Conservation (phyloP, 768 basidiomycete genomes). For the Multifurca ochricompacta region DNA sequence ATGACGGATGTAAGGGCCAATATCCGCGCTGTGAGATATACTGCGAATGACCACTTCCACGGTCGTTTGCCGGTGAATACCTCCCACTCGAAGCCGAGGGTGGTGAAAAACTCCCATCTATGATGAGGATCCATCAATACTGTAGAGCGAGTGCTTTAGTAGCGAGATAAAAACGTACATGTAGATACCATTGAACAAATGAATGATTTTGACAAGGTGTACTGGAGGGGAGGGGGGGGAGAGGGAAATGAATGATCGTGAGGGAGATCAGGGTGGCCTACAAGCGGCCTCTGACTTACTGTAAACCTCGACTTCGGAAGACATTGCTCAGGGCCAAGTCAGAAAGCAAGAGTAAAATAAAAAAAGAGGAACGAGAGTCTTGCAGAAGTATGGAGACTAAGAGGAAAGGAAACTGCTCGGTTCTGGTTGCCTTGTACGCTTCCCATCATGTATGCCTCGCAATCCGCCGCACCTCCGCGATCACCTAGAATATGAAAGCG, state of each 20-base stretch:
- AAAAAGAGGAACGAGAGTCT: neutral
- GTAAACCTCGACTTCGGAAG: slow-evolving; percentile 7
- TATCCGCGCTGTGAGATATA: slow-evolving; percentile 9
- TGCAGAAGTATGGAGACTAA: slow-evolving; percentile 4
- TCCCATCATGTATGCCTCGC: neutral
- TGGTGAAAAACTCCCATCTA: slow-evolving; percentile 20
- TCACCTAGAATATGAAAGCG: neutral
- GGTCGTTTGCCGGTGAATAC: slow-evolving; percentile 18
- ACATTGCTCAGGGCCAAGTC: neutral
- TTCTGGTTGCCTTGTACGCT: neutral
- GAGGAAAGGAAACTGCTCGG: slow-evolving; percentile 4
- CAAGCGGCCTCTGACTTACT: neutral
- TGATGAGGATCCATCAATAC: neutral
- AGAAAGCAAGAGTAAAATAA: neutral
- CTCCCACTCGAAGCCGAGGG: slow-evolving; percentile 17
- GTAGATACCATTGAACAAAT: slow-evolving; percentile 16
- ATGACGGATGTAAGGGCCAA: slow-evolving; percentile 4
- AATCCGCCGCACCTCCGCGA: neutral
- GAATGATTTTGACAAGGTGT: slow-evolving; percentile 12
- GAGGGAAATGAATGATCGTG: neutral
- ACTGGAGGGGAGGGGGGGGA: neutral
- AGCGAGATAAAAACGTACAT: slow-evolving; percentile 10
- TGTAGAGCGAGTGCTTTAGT: neutral
- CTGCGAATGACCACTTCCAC: slow-evolving; percentile 19
- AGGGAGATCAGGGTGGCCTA: neutral